Base-by-base conservation (phyloP, 2,329 filamentous ascomycete genomes). In the Cladobotryum protrusum region DNA sequence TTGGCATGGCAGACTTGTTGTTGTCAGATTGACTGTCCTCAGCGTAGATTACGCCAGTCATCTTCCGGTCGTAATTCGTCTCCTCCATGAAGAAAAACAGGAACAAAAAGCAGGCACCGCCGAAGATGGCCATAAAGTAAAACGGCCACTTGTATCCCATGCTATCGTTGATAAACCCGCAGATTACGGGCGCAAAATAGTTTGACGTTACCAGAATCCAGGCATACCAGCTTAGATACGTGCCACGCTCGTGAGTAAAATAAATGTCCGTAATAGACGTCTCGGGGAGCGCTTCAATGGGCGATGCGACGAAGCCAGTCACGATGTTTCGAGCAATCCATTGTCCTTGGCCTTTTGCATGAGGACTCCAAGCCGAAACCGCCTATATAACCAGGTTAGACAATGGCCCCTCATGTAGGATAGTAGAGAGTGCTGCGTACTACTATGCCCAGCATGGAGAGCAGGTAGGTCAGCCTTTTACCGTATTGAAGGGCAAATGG, bases 41-140 rank as follows among this genome's bases (percentile, higher is more conserved):
- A 3, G 45, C 44, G 24, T 48, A 48, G 35, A 48, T 44, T 1
- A 49, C 9, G 5, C 47, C 49, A 13, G 29, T 19, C 11, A 41
- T 36, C 18, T 37, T 13, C 17, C 74, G 67, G 40, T 71, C 63
- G 55, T 82, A 83, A 13, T 74, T 73, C 6, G 78, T 79, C 59
- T 84, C 80, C 54, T 83, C 79, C 53, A 81, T 77, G 57, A 83
- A 77, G 52, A 83, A 65, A 58, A 82, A 79, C 0, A 73, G 50
- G 33, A 73, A 66, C 0, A 71, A 37, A 12, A 65, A 65, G 4
- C 62, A 63, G 0, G 55, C 62, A 1, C 56, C 67, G 44, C 65
- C 63, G 48, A 73, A 69, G 32, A 73, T 67, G 3, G 64, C 63
- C 4, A 68, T 65, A 59, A 69, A 69, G 60, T 71, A 73, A 56